These are phyloP conservation scores for Ammopiptanthus mongolicus DNA, from an alignment of 306 rosid genomes.

Conservation along the genomic window DNA sequence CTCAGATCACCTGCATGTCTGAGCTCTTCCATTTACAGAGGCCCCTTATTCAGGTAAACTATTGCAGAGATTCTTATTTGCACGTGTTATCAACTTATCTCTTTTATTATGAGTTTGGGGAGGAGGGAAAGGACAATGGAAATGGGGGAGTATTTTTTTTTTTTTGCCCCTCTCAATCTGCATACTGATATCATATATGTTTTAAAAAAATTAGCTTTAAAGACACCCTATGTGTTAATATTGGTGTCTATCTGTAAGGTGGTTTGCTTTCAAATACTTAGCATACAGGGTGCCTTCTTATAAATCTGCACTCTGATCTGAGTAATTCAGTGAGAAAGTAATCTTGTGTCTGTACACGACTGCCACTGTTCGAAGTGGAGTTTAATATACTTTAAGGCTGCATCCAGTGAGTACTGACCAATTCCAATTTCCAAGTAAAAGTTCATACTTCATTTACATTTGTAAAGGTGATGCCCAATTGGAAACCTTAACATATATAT, in stretches of 20 bases:
- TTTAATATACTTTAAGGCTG: background rate
- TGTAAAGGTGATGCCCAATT: background rate
- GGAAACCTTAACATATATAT: background rate
- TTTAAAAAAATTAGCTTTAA: background rate
- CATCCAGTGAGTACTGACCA: background rate
- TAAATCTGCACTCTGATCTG: background rate
- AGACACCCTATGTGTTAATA: background rate
- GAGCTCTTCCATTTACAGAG: slow-evolving; percentile 30
- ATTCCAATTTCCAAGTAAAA: background rate
- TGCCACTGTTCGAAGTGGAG: background rate
- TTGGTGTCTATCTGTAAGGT: background rate
- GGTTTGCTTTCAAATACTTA: background rate
- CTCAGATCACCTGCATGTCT: slow-evolving; percentile 32
- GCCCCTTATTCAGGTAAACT: slow-evolving; percentile 37
- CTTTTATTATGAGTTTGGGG: background rate
- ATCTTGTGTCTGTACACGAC: background rate
- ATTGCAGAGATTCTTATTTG: background rate
- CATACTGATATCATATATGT: background rate
- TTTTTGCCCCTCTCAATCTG: background rate
- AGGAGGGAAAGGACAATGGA: background rate
- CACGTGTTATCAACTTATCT: background rate
- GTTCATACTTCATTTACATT: background rate
- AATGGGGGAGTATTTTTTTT: background rate
- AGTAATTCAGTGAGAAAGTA: background rate
- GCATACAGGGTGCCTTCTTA: background rate